A percentile compares a stretch with the other conserved stretches of the same genome.
phyloP scores from a whole-genome alignment of 768 basidiomycete genomes.

The Suillus spraguei region DNA sequence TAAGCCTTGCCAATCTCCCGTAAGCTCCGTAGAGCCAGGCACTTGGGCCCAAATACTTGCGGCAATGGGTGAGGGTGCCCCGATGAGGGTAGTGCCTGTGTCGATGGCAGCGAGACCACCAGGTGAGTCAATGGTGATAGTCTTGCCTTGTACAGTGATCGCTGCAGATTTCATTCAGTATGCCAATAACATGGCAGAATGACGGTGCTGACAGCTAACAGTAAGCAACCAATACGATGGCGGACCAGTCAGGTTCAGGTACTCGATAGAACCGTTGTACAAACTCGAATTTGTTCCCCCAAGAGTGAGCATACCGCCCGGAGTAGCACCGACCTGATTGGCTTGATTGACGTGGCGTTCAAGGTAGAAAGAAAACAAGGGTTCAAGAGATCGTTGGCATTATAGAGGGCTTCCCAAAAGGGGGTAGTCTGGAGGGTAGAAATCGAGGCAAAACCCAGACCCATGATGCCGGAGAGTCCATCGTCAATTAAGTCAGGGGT shows the following conservation, averaged over 20 bases:
- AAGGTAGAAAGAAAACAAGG: constrained; percentile 69
- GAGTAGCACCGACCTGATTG: constrained; percentile 37
- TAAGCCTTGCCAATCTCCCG: constrained; percentile 59
- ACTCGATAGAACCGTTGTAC: constrained; percentile 72
- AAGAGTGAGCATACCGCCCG: constrained; percentile 73
- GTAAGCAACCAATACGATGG: constrained; percentile 64
- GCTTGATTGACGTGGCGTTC: constrained; percentile 47
- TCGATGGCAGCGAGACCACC: constrained; percentile 76
- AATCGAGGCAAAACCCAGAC: constrained; percentile 67
- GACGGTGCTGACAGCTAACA: constrained; percentile 45
- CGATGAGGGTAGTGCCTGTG: constrained; percentile 94
- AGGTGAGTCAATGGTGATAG: constrained; percentile 46
- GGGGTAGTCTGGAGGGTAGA: constrained; percentile 57
- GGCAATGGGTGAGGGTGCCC: constrained; percentile 71
- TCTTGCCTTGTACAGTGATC: constrained; percentile 59
- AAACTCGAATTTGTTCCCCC: constrained; percentile 64
- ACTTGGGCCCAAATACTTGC: constrained; percentile 66
- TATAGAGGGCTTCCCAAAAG: constrained; percentile 64
- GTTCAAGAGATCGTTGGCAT: constrained; percentile 42
- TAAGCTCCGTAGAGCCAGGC: constrained; percentile 50
- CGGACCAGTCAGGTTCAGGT: constrained; percentile 35
- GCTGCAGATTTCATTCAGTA: constrained; percentile 36
- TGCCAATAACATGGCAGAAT: background rate
- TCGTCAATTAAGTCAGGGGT: constrained; percentile 49
- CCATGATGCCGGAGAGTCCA: constrained; percentile 70